These are phyloP conservation scores for Carex sylvatica DNA, from an alignment of 202 grass and related monocot species.

Conservation along the genomic window DNA sequence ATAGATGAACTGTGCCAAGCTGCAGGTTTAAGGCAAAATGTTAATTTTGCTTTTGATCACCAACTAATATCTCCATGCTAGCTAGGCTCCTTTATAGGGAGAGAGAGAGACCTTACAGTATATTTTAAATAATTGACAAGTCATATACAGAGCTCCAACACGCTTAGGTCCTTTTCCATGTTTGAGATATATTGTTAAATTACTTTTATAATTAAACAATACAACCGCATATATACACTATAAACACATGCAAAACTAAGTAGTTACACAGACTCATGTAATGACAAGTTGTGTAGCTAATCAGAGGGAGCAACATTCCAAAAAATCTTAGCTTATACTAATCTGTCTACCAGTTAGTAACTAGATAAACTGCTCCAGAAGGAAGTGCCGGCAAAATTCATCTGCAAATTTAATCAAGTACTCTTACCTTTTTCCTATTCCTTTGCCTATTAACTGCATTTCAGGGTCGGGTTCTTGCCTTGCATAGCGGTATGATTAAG, in stretches of 20 bases:
- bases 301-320: not conserved
- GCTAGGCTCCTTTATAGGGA: not conserved
- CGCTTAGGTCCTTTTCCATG: conserved; percentile 96
- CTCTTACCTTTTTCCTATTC: not conserved
- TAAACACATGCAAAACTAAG: not conserved
- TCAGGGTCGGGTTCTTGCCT: no score
- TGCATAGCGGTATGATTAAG: no score
- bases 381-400: not conserved
- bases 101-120: conserved; percentile 64
- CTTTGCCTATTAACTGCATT: no score
- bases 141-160: conserved; percentile 89
- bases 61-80: not conserved
- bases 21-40: conserved; percentile 51
- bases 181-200: conserved; percentile 14
- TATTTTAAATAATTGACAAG: conserved; percentile 94
- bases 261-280: not conserved
- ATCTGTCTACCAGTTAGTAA: not conserved
- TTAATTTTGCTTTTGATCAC: not conserved
- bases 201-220: not conserved
- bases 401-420: not conserved
- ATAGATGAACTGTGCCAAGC: conserved; percentile 97
- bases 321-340: not conserved
- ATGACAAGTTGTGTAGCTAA: not conserved
- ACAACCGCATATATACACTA: not conserved
- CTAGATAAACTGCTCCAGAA: not conserved